Evolutionary conservation across 371 early-diverging fungal species (phyloP).

Genomic region (Mucor piriformis): DNA sequence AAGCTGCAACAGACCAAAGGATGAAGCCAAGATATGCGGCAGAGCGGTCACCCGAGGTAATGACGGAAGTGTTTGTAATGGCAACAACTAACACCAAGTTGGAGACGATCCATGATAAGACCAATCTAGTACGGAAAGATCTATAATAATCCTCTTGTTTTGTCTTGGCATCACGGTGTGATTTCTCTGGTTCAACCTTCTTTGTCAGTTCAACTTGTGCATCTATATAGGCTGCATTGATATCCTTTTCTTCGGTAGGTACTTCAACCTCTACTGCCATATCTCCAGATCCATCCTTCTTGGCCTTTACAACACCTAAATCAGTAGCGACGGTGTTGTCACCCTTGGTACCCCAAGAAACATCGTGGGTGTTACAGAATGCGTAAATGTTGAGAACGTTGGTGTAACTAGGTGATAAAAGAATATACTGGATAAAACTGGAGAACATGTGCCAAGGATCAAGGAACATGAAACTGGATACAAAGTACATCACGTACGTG

Average conservation of each 20-base stretch:
- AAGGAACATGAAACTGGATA: slow-evolving; percentile 64
- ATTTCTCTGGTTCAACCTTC: slow-evolving; percentile 53
- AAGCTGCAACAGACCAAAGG: slow-evolving; percentile 85
- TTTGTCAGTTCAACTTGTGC: slow-evolving; percentile 59
- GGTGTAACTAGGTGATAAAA: slow-evolving; percentile 84
- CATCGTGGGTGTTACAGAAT: slow-evolving; percentile 87
- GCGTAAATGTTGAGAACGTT: slow-evolving; percentile 93
- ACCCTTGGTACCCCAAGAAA: slow-evolving; percentile 61
- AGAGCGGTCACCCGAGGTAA: slow-evolving; percentile 30
- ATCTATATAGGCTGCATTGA: slow-evolving; percentile 77
- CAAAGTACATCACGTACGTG: slow-evolving; percentile 69
- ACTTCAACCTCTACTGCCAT: slow-evolving; percentile 63
- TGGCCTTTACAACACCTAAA: slow-evolving; percentile 50
- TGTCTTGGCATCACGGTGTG: slow-evolving; percentile 74
- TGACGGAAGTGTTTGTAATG: slow-evolving; percentile 51
- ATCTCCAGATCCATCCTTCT: slow-evolving; percentile 41
- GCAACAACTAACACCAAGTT: slow-evolving; percentile 75
- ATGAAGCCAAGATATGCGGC: slow-evolving; percentile 76
- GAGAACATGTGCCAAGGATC: slow-evolving; percentile 80
- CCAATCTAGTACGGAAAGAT: slow-evolving; percentile 83
- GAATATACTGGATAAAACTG: slow-evolving; percentile 66
- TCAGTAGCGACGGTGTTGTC: slow-evolving; percentile 45
- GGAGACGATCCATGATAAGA: slow-evolving; percentile 83
- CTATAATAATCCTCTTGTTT: slow-evolving; percentile 91
- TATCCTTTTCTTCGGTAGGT: slow-evolving; percentile 77